A percentile compares a stretch with the other conserved stretches of the same genome.
These are phyloP conservation scores for Glebionis coronaria DNA, from an alignment of 129 eudicot species.

Conservation along the genomic window DNA sequence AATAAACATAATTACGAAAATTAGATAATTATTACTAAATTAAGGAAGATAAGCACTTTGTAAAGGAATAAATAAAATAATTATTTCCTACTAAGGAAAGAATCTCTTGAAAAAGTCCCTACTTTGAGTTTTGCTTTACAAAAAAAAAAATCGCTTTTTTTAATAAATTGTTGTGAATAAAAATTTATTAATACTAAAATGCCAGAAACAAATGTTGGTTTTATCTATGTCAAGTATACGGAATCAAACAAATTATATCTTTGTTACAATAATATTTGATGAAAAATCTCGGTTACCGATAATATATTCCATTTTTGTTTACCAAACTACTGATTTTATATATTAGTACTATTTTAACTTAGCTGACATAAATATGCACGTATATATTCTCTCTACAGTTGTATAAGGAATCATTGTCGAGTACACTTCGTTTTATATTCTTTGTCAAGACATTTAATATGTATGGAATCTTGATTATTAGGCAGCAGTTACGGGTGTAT, in stretches of 20 bases:
- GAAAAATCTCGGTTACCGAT: conserved; percentile 16
- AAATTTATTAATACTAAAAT: too few relatives aligned
- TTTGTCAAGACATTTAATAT: not conserved
- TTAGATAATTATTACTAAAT: too few relatives aligned
- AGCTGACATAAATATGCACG: not conserved
- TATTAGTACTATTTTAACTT: not conserved
- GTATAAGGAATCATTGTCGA: conserved; percentile 16
- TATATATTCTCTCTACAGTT: conserved; percentile 21
- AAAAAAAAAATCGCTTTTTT: too few relatives aligned
- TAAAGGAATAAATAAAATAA: too few relatives aligned
- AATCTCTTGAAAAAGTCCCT: too few relatives aligned
- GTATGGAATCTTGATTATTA: conserved; percentile 1
- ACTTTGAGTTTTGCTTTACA: too few relatives aligned
- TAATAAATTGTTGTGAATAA: too few relatives aligned
- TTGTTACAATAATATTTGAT: not conserved
- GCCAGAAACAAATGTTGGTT: too few relatives aligned
- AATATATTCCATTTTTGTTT: conserved; percentile 11
- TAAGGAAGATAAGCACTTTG: too few relatives aligned
- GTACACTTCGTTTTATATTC: not conserved
- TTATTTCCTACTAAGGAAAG: too few relatives aligned
- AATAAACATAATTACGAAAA: too few relatives aligned
- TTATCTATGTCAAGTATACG: not conserved
- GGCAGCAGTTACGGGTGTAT: not conserved
- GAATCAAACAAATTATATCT: not conserved
- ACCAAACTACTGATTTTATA: conserved; percentile 15